These are phyloP conservation scores for Schoenoplectus tabernaemontani DNA, from an alignment of 202 grass and related monocot species.

Conservation along the genomic window DNA sequence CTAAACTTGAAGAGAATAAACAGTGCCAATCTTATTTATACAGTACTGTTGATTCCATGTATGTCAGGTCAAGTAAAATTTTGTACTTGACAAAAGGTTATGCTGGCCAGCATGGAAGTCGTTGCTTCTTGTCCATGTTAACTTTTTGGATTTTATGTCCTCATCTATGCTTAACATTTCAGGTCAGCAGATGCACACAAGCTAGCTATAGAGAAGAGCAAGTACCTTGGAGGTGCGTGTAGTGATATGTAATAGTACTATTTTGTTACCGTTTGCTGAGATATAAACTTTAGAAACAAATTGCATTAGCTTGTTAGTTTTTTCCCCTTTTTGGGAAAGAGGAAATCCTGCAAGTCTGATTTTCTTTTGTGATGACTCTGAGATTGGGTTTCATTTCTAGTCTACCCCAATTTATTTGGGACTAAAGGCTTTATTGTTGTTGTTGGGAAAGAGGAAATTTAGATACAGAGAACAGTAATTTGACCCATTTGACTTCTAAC, in stretches of 20 bases:
- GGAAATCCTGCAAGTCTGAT: too few species aligned
- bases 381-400: too few species aligned
- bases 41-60: not conserved
- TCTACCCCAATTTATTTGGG: too few species aligned
- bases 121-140: not conserved
- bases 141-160: not conserved
- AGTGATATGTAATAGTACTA: not conserved
- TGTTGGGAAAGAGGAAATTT: not conserved
- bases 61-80: constrained; percentile 3
- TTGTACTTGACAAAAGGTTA: not conserved
- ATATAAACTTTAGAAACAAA: not conserved
- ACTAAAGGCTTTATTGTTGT: too few species aligned
- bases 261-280: not conserved
- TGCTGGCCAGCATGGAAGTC: not conserved
- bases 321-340: too few species aligned
- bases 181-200: constrained; percentile 87
- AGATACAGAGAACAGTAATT: not conserved
- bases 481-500: not conserved
- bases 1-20: not conserved
- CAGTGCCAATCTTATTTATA: not conserved
- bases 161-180: constrained; percentile 14
- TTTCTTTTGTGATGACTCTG: too few species aligned
- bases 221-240: constrained; percentile 89
- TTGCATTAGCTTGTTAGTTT: constrained; percentile 11
- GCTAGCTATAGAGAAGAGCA: constrained; percentile 99